Percentiles rank a stretch among this genome's conserved stretches.
These are phyloP conservation scores for Paramecium octaurelia DNA, from an alignment of 73 alveolate genomes.

Conservation along the genomic window DNA sequence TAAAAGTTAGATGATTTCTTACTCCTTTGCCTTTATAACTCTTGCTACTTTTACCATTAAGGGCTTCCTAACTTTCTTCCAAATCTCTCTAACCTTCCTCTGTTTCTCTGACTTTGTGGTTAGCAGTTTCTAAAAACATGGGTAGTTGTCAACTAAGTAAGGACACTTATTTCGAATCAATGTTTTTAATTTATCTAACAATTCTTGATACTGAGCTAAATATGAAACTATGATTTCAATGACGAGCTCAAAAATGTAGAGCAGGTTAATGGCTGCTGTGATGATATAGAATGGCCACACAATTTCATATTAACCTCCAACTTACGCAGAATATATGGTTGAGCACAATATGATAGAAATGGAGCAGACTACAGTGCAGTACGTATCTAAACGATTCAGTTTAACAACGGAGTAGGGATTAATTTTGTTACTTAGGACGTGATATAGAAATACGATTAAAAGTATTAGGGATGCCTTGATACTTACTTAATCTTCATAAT, in stretches of 20 bases:
- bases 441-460: background rate
- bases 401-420: background rate
- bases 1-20: background rate
- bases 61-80: background rate
- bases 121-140: background rate
- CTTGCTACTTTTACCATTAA: background rate
- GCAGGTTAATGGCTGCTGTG: background rate
- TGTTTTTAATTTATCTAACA: background rate
- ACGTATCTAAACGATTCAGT: slow-evolving; percentile 2
- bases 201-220: background rate
- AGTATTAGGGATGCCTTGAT: slow-evolving; percentile 4
- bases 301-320: background rate
- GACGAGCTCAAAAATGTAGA: background rate
- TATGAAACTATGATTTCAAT: background rate
- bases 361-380: background rate
- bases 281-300: slow-evolving; percentile 39
- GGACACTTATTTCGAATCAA: background rate
- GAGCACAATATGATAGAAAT: slow-evolving; percentile 33
- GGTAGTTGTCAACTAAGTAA: background rate
- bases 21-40: background rate
- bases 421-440: background rate
- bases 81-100: background rate
- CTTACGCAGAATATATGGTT: slow-evolving; percentile 9
- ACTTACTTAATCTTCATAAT: slow-evolving; percentile 20
- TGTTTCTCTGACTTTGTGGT: background rate